Percentiles rank a stretch among this genome's conserved stretches.
Conservation (phyloP, 2,329 filamentous ascomycete species). For the Pseudogymnoascus verrucosus region DNA sequence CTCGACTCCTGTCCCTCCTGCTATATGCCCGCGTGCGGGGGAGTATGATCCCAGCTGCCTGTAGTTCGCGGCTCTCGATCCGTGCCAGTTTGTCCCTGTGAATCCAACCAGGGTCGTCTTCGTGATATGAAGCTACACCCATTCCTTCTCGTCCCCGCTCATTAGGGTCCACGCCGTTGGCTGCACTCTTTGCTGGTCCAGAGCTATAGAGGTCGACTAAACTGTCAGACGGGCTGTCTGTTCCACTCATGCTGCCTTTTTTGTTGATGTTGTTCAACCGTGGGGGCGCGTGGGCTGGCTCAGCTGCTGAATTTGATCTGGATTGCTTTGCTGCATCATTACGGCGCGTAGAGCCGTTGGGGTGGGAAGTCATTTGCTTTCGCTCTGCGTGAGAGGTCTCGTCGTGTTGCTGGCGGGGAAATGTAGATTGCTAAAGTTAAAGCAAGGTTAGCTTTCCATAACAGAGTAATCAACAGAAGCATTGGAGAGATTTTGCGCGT, state of each 20-base stretch:
- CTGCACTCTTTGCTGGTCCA: slow-evolving; percentile 16
- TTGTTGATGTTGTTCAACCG: slow-evolving; percentile 30
- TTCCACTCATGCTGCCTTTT: slow-evolving; percentile 34
- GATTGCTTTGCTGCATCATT: neutral
- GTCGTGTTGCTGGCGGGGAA: neutral
- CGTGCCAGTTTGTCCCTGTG: slow-evolving; percentile 75
- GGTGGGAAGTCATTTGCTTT: slow-evolving; percentile 2
- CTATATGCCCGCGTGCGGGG: slow-evolving; percentile 47
- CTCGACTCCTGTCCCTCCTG: slow-evolving; percentile 38
- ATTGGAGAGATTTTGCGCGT: neutral
- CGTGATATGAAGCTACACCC: slow-evolving; percentile 11
- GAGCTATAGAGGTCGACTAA: slow-evolving; percentile 36
- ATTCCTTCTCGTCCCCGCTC: slow-evolving; percentile 18
- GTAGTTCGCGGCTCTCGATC: slow-evolving; percentile 73
- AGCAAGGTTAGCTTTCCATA: neutral
- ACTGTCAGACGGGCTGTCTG: slow-evolving; percentile 38
- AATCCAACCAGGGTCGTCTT: slow-evolving; percentile 59
- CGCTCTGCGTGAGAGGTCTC: neutral
- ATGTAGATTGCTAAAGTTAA: neutral
- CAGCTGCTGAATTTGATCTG: slow-evolving; percentile 13
- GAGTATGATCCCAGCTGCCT: slow-evolving; percentile 64
- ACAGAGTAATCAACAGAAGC: neutral
- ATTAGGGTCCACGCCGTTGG: slow-evolving; percentile 23
- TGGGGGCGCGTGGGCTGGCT: slow-evolving; percentile 28
- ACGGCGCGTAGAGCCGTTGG: slow-evolving; percentile 6